Percentiles rank a stretch among this genome's conserved stretches.
phyloP scores from a whole-genome alignment of 371 early-diverging fungal species.

The Vavraia culicis region DNA sequence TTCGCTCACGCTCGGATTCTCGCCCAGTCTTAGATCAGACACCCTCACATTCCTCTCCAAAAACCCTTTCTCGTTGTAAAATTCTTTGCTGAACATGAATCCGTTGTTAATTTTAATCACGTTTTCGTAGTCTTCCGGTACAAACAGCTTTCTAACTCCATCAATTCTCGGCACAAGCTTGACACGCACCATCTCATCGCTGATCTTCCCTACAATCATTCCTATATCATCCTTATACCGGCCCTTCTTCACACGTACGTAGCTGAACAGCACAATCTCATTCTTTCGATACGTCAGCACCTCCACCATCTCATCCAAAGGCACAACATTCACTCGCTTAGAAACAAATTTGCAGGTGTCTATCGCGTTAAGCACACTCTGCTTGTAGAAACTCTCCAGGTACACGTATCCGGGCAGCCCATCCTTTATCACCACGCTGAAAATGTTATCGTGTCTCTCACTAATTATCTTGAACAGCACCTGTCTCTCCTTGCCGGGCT shows the following conservation, averaged over 20 bases:
- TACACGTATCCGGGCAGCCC: conserved; percentile 76
- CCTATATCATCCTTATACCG: conserved; percentile 79
- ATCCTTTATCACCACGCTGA: conserved; percentile 61
- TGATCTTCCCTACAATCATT: conserved; percentile 47
- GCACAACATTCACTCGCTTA: conserved; percentile 53
- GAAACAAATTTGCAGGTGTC: conserved; percentile 54
- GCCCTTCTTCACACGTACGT: conserved; percentile 76
- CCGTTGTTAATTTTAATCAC: conserved; percentile 41
- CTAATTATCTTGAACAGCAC: conserved; percentile 57
- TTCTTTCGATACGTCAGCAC: conserved; percentile 55
- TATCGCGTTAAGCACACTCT: conserved; percentile 57
- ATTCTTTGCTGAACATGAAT: conserved; percentile 55
- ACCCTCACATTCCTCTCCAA: conserved; percentile 56
- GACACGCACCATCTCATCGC: conserved; percentile 47
- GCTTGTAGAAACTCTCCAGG: conserved; percentile 63
- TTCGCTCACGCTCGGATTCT: background rate
- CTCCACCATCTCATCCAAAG: conserved; percentile 76
- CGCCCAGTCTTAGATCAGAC: conserved; percentile 10
- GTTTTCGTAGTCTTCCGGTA: conserved; percentile 28
- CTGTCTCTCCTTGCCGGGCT: conserved; percentile 66
- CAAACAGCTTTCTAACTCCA: conserved; percentile 32
- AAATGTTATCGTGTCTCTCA: conserved; percentile 47
- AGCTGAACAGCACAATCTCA: conserved; percentile 46
- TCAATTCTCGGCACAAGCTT: conserved; percentile 69
- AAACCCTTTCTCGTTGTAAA: conserved; percentile 61